Percentiles rank a stretch among this genome's conserved stretches.
Conservation (phyloP, 1,284 basidiomycete genomes). For the Trametes versicolor region DNA sequence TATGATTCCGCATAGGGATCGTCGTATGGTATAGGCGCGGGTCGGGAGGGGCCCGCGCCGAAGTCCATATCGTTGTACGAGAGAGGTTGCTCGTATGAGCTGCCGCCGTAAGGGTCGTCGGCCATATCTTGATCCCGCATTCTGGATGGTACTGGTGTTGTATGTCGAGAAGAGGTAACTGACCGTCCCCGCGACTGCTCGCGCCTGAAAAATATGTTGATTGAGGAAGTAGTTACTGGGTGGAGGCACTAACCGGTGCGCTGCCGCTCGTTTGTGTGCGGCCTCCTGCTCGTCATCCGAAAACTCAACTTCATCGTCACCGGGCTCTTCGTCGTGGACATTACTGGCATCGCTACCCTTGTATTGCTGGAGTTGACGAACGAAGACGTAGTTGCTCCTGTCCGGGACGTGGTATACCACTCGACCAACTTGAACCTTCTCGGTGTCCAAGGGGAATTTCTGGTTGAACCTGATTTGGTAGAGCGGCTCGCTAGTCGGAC, state of each 20-base stretch:
- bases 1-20: slow-evolving; percentile 76
- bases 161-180: slow-evolving; percentile 60
- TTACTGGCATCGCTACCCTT: slow-evolving; percentile 95
- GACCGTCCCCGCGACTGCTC: slow-evolving; percentile 59
- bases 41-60: slow-evolving; percentile 61
- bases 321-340: slow-evolving; percentile 89
- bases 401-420: slow-evolving; percentile 82
- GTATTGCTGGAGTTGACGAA: slow-evolving; percentile 67
- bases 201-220: slow-evolving; percentile 51
- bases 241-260: slow-evolving; percentile 54
- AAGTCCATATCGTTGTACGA: slow-evolving; percentile 71
- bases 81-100: slow-evolving; percentile 70
- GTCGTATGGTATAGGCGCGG: slow-evolving; percentile 75
- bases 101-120: slow-evolving; percentile 56
- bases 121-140: slow-evolving; percentile 63
- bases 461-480: slow-evolving; percentile 83
- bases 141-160: slow-evolving; percentile 63
- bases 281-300: slow-evolving; percentile 91
- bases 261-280: slow-evolving; percentile 65
- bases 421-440: slow-evolving; percentile 61
- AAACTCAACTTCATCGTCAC: slow-evolving; percentile 87
- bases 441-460: slow-evolving; percentile 62
- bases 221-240: not conserved
- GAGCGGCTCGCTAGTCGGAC: slow-evolving; percentile 84
- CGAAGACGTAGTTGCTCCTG: slow-evolving; percentile 82